These are phyloP conservation scores for Scleromitrula shiraiana DNA, from an alignment of 2,329 filamentous ascomycete species.

Conservation along the genomic window DNA sequence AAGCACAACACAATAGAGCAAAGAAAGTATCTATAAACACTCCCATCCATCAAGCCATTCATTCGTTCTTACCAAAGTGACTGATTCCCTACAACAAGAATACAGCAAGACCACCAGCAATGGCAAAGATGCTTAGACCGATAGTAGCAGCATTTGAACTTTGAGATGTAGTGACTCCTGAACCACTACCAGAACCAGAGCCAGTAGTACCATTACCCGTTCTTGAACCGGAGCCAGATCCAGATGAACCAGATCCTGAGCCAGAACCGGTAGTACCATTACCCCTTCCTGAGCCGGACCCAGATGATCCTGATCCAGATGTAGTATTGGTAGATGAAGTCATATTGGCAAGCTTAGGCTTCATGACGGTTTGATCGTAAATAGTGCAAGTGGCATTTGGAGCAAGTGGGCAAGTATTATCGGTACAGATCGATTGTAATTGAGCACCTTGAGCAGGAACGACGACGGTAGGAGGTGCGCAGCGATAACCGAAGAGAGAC, in stretches of 20 bases:
- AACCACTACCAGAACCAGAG: slow-evolving; percentile 1
- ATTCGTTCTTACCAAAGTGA: neutral
- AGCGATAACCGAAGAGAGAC: slow-evolving; percentile 43
- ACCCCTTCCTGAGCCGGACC: neutral
- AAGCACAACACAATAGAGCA: too few species aligned
- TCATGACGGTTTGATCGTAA: slow-evolving; percentile 30
- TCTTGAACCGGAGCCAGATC: neutral
- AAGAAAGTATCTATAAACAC: neutral
- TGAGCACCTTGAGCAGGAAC: slow-evolving; percentile 38
- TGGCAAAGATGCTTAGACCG: slow-evolving; percentile 15
- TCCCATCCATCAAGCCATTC: neutral
- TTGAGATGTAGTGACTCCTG: neutral
- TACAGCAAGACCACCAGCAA: slow-evolving; percentile 16
- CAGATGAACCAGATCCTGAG: neutral
- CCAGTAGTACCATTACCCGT: neutral
- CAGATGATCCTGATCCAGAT: neutral
- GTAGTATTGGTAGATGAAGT: neutral
- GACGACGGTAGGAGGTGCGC: slow-evolving; percentile 38
- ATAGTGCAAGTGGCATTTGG: slow-evolving; percentile 37
- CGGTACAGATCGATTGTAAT: slow-evolving; percentile 49
- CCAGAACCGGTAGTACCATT: neutral
- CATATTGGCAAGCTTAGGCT: slow-evolving; percentile 5
- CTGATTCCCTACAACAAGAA: slow-evolving; percentile 14
- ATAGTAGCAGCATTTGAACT: slow-evolving; percentile 9
- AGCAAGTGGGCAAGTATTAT: slow-evolving; percentile 40